These are phyloP conservation scores for Globisporangium radiosum DNA, from an alignment of 352 stramenopile genomes.

Conservation along the genomic window DNA sequence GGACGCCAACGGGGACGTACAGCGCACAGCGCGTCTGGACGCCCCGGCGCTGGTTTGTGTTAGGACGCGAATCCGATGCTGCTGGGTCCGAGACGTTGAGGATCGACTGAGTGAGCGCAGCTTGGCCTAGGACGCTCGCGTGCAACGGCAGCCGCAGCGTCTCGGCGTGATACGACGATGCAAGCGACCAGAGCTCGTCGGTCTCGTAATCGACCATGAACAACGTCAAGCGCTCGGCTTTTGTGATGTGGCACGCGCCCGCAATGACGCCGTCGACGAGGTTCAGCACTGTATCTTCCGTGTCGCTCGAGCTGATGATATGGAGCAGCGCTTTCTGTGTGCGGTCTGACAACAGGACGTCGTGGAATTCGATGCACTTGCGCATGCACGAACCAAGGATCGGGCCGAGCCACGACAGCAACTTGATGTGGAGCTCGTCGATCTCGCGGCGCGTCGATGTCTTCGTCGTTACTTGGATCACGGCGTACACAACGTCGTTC, in stretches of 20 bases:
- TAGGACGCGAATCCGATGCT: constrained; percentile 52
- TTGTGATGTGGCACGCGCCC: constrained; percentile 75
- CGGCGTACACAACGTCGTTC: constrained; percentile 70
- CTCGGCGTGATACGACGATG: constrained; percentile 67
- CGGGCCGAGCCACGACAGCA: constrained; percentile 72
- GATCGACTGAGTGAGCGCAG: constrained; percentile 49
- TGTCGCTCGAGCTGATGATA: constrained; percentile 81
- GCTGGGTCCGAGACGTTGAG: constrained; percentile 67
- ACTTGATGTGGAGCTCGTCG: constrained; percentile 60
- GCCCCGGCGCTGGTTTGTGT: constrained; percentile 51
- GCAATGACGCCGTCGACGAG: constrained; percentile 80
- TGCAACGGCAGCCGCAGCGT: constrained; percentile 56
- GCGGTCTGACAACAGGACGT: constrained; percentile 73
- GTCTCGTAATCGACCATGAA: constrained; percentile 85
- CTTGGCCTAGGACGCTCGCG: constrained; percentile 52
- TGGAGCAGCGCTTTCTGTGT: constrained; percentile 81
- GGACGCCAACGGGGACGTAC: constrained; percentile 79
- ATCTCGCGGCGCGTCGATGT: constrained; percentile 28
- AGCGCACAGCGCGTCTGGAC: constrained; percentile 67
- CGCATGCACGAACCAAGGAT: constrained; percentile 82
- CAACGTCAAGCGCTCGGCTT: constrained; percentile 63
- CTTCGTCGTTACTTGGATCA: constrained; percentile 60
- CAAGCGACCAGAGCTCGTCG: constrained; percentile 75
- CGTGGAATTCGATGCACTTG: constrained; percentile 83
- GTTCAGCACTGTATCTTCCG: constrained; percentile 78